Conservation (phyloP, 2,329 filamentous ascomycete genomes). For the Neodidymelliopsis sp. region DNA sequence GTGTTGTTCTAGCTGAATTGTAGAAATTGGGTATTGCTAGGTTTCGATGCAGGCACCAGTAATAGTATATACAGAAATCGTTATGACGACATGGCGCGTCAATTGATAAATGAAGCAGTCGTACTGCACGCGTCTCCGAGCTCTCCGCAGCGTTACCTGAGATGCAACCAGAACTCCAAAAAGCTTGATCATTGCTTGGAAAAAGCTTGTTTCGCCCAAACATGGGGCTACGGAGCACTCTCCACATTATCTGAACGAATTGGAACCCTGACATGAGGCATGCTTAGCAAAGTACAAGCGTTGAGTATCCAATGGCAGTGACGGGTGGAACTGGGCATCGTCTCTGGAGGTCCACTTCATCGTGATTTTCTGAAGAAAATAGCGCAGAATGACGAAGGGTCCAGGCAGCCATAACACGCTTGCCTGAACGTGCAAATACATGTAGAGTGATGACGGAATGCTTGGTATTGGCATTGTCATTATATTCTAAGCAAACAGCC, state of each 20-base stretch:
- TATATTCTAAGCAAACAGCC: too few relatives aligned
- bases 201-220: constrained; percentile 36
- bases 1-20: not conserved
- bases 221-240: constrained; percentile 6
- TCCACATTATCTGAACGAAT: constrained; percentile 4
- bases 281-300: not conserved
- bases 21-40: not conserved
- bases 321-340: not conserved
- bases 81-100: constrained; percentile 17
- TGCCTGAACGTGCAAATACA: not conserved
- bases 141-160: constrained; percentile 11
- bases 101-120: not conserved
- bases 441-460: constrained; percentile 1
- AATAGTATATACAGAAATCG: constrained; percentile 10
- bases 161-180: constrained; percentile 5
- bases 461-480: not conserved
- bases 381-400: constrained; percentile 17
- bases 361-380: constrained; percentile 10
- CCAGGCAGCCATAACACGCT: not conserved
- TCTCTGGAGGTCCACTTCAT: constrained; percentile 9
- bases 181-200: constrained; percentile 41
- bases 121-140: constrained; percentile 2
- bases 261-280: not conserved
- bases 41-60: not conserved
- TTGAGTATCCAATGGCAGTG: constrained; percentile 1